These are phyloP conservation scores for Melastoma candidum DNA, from an alignment of 441 rosid species.

Conservation along the genomic window DNA sequence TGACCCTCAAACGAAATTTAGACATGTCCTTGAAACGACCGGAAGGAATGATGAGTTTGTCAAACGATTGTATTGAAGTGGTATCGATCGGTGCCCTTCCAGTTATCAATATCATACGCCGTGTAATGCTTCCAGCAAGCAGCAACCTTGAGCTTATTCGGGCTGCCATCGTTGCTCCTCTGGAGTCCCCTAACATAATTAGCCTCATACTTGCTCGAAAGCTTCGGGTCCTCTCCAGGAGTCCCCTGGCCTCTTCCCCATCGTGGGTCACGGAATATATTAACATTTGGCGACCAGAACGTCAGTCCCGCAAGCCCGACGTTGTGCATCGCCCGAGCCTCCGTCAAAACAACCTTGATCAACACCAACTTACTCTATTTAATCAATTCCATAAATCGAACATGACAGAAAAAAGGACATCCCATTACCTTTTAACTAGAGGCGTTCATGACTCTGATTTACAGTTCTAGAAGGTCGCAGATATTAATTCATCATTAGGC, in stretches of 20 bases:
- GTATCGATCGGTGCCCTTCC: conserved; percentile 75
- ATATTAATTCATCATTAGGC: no score
- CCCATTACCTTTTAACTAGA: no score
- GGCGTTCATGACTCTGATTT: no score
- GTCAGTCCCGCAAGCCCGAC: conserved; percentile 90
- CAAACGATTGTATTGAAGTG: conserved; percentile 72
- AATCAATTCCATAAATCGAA: not conserved
- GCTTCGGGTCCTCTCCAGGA: conserved; percentile 92
- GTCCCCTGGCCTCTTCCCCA: conserved; percentile 99
- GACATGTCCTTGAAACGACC: not conserved
- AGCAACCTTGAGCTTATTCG: conserved; percentile 72
- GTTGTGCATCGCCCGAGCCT: conserved; percentile 97
- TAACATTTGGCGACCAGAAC: conserved; percentile 87
- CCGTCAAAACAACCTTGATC: conserved; percentile 74
- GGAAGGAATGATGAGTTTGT: not conserved
- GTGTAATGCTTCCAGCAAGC: conserved; percentile 95
- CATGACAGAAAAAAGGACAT: no score
- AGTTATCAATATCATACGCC: conserved; percentile 84
- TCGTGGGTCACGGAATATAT: conserved; percentile 93
- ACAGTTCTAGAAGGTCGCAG: no score
- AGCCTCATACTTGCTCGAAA: conserved; percentile 61
- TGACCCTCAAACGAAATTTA: not conserved
- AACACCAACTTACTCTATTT: not conserved
- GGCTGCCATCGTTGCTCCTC: conserved; percentile 38
- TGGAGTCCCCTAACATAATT: conserved; percentile 71